These are phyloP conservation scores for Helichrysum umbraculigerum DNA, from an alignment of 129 eudicot species.

Conservation along the genomic window DNA sequence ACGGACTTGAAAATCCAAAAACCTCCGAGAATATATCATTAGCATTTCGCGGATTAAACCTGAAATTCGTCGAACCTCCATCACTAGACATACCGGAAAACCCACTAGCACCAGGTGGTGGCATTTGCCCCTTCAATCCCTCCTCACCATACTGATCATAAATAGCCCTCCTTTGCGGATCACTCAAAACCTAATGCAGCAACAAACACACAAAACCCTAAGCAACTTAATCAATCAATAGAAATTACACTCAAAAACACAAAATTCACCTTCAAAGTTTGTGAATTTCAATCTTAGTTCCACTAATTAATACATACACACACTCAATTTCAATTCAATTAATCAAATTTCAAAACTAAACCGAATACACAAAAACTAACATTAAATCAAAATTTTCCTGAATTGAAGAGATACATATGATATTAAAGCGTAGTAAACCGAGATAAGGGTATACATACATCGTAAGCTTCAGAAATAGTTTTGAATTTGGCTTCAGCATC, in stretches of 20 bases:
- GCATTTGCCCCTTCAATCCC: slow-evolving; percentile 86
- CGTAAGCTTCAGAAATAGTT: slow-evolving; percentile 89
- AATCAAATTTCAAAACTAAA: not conserved
- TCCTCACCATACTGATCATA: slow-evolving; percentile 92
- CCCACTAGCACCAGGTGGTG: slow-evolving; percentile 63
- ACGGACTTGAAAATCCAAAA: slow-evolving; percentile 70
- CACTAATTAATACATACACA: not conserved
- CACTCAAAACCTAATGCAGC: slow-evolving; percentile 70
- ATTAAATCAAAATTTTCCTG: not conserved
- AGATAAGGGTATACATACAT: slow-evolving; percentile 33
- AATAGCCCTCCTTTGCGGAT: slow-evolving; percentile 77
- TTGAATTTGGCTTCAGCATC: slow-evolving; percentile 95
- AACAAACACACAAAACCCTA: not conserved
- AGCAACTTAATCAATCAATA: not conserved
- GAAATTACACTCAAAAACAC: not conserved
- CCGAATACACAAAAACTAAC: not conserved
- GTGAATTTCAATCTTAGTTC: not conserved
- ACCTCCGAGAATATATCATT: slow-evolving; percentile 84
- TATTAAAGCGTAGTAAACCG: not conserved
- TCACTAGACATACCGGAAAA: slow-evolving; percentile 35
- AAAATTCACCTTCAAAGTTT: not conserved
- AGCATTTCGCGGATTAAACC: slow-evolving; percentile 72
- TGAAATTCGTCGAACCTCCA: slow-evolving; percentile 48
- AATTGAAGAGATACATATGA: not conserved
- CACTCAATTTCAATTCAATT: not conserved